Evolutionary conservation across 495 filamentous ascomycete species (phyloP), one percentile per base, ranked within the genome.

Genomic region (Penicillium robsamsonii): DNA sequence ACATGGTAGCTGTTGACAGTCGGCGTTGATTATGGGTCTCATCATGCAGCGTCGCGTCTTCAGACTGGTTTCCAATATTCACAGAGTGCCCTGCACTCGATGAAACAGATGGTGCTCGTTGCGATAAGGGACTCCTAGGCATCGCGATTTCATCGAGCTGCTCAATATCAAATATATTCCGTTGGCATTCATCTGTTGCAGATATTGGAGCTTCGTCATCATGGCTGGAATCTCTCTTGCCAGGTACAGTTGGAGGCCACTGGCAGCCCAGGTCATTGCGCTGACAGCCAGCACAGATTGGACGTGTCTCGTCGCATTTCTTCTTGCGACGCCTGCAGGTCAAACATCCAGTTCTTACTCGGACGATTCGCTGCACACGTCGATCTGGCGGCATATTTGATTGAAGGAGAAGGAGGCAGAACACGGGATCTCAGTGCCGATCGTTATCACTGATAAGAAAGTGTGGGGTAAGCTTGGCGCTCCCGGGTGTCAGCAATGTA

Each of bases 301-400:
- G 91, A 57, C 87, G 90, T 12, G 81, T 76, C 74, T 94, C 91
- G 65, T 94, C 91, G 71, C 91, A 95, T 77, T 95, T 95, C 84
- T 94, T 96, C 76, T 94, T 94, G n/a, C 91, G 81, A 60, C 87
- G 87, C 52, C 91, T 79, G 70, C 91, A 95, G 30, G 89, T 91
- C 60, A 89, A 85, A 70, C 91, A 96, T 8, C 91, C 91, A 3
- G 91, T 94, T 17, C 71, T 58, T 22, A 74, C 71, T 45, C 71
- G 69, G 9, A 74, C 67, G 37, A 74, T 74, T 27, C 66, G 65
- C 41, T 30, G 64, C 61, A 9, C 69, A 59, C 13, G 63, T 61
- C 65, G 66, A 56, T 63, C 64, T 41, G 69, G 63, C 18, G 69
- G 69, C 70, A 73, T 72, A 24, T 38, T 49, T 55, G 5, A 56